Evolutionary conservation across 108 stramenopile species (phyloP).

Genomic region (Pseudonitzschia multiseries): DNA sequence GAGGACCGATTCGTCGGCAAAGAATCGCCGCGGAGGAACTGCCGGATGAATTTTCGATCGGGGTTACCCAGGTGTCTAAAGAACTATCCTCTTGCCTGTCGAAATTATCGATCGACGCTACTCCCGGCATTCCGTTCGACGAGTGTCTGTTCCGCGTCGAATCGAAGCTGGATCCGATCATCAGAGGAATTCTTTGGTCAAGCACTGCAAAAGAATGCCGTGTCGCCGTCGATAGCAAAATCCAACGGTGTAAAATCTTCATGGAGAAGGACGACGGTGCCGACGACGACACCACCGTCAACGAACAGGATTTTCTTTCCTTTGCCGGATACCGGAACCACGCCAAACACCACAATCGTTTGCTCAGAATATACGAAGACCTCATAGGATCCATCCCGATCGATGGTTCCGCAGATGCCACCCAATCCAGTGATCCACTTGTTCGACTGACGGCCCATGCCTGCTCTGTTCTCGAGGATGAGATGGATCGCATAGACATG

Average conservation of each 20-base stretch:
- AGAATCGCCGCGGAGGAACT: neutral
- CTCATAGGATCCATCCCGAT: conserved; percentile 22
- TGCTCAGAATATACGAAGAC: conserved; percentile 49
- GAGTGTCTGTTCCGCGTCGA: conserved; percentile 27
- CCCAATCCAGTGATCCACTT: conserved; percentile 8
- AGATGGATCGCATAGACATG: conserved; percentile 17
- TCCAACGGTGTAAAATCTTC: neutral
- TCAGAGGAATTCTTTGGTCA: conserved; percentile 28
- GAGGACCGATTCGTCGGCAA: no score
- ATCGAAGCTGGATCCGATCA: conserved; percentile 41
- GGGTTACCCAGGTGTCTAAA: conserved; percentile 22
- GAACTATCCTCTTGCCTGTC: neutral
- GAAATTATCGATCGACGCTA: conserved; percentile 25
- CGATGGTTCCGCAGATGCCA: neutral
- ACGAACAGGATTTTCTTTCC: neutral
- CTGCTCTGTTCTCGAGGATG: conserved; percentile 6
- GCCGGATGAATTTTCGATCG: conserved; percentile 16
- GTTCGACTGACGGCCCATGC: conserved; percentile 27
- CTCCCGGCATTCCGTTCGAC: conserved; percentile 35
- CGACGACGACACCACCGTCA: conserved; percentile 20
- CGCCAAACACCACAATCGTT: conserved; percentile 50
- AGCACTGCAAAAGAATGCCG: neutral
- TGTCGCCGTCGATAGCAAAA: conserved; percentile 7
- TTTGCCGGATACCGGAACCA: conserved; percentile 35
- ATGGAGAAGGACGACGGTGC: neutral